Percentiles rank a stretch among this genome's conserved stretches.
phyloP scores from a whole-genome alignment of 768 basidiomycete species.

The Leucosporidium creatinivorum region DNA sequence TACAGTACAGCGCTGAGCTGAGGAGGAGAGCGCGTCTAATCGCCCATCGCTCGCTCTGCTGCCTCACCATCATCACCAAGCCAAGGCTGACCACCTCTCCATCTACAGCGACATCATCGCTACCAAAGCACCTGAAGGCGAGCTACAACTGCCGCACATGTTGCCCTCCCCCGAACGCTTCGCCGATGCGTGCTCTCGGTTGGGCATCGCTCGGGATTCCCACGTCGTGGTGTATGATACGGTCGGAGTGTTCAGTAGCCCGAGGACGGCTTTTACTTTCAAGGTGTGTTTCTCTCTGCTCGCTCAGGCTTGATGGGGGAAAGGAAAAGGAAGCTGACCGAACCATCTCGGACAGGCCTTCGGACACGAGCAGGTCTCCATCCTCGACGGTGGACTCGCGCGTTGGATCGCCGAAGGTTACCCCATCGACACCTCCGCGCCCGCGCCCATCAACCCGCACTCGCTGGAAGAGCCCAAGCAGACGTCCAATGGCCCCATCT shows the following conservation, averaged over 20 bases:
- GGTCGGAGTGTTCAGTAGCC: constrained; percentile 82
- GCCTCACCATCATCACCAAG: too few relatives aligned
- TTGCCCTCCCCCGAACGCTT: constrained; percentile 69
- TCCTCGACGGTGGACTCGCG: constrained; percentile 79
- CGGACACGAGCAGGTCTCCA: constrained; percentile 74
- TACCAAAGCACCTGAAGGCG: constrained; percentile 48
- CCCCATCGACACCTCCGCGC: constrained; percentile 3
- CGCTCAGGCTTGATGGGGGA: not conserved
- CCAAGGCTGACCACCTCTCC: too few relatives aligned
- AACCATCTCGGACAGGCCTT: constrained; percentile 48
- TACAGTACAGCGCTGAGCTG: too few relatives aligned
- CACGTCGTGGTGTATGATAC: constrained; percentile 89
- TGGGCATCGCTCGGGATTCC: constrained; percentile 64
- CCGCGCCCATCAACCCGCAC: constrained; percentile 20
- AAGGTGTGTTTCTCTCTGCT: constrained; percentile 42
- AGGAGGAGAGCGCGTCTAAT: too few relatives aligned
- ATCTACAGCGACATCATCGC: constrained; percentile 22
- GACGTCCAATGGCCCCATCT: constrained; percentile 5
- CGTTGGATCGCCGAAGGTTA: constrained; percentile 45
- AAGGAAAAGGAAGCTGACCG: not conserved
- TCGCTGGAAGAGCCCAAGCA: not conserved
- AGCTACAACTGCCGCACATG: constrained; percentile 86
- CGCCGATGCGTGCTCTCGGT: constrained; percentile 48
- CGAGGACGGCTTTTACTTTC: constrained; percentile 91
- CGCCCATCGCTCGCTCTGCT: too few relatives aligned